phyloP scores from a whole-genome alignment of 176 grass and related monocot genomes.

The Rhynchospora breviuscula region DNA sequence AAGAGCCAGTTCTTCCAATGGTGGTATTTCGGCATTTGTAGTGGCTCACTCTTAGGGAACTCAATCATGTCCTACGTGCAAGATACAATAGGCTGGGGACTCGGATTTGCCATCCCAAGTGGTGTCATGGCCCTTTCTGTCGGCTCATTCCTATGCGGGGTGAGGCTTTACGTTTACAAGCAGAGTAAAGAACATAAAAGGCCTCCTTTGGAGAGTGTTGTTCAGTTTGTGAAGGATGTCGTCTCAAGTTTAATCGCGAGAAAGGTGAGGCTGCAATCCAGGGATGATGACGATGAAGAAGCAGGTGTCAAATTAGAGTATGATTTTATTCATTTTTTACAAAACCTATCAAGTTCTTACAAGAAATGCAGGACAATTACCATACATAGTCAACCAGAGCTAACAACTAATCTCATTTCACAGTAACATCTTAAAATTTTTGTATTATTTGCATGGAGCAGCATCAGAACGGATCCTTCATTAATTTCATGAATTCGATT shows the following conservation, averaged over 20 bases:
- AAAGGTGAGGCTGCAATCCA: conserved; percentile 31
- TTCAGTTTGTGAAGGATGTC: conserved; percentile 37
- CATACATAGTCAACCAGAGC: not conserved
- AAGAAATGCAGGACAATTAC: too few relatives aligned
- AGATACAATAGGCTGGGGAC: conserved; percentile 65
- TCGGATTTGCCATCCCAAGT: conserved; percentile 80
- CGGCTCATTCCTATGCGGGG: conserved; percentile 46
- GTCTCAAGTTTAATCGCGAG: not conserved
- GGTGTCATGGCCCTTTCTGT: conserved; percentile 59
- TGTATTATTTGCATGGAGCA: not conserved
- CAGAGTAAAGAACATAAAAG: conserved; percentile 8
- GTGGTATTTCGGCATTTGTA: conserved; percentile 98
- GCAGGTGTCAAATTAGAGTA: conserved; percentile 53
- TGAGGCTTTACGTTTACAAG: conserved; percentile 49
- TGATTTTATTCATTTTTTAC: not conserved
- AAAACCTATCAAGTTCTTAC: not conserved
- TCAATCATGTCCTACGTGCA: conserved; percentile 75
- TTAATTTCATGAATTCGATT: not conserved
- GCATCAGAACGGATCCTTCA: not conserved
- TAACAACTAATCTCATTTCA: not conserved
- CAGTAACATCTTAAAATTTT: not conserved
- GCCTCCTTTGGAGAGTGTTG: conserved; percentile 18
- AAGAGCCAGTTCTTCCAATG: conserved; percentile 88
- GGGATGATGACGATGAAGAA: conserved; percentile 26
- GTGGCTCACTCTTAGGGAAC: conserved; percentile 78